These are phyloP conservation scores for Leccinum disarticulatum DNA, from an alignment of 768 basidiomycete genomes.

Conservation along the genomic window DNA sequence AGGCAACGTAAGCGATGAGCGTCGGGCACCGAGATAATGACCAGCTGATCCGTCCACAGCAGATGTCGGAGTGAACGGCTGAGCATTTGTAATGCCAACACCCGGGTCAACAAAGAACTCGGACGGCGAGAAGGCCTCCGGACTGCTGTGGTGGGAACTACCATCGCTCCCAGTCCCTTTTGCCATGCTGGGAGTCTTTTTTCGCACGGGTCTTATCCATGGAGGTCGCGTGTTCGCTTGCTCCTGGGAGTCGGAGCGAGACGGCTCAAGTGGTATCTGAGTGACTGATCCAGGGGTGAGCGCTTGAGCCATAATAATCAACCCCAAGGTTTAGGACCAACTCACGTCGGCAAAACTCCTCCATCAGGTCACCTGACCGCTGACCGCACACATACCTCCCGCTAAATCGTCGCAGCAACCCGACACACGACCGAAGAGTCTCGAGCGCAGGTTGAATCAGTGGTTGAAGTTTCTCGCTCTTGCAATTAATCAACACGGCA, in stretches of 20 bases:
- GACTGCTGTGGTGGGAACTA: slow-evolving; percentile 50
- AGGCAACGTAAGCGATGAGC: slow-evolving; percentile 24
- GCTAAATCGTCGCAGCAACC: slow-evolving; percentile 84
- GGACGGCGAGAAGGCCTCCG: slow-evolving; percentile 62
- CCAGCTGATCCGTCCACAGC: slow-evolving; percentile 12
- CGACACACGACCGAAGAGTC: slow-evolving; percentile 83
- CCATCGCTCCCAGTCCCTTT: slow-evolving; percentile 45
- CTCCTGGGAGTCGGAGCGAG: slow-evolving; percentile 49
- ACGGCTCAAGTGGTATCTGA: slow-evolving; percentile 80
- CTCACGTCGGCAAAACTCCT: slow-evolving; percentile 88
- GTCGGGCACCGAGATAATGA: slow-evolving; percentile 27
- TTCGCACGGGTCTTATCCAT: slow-evolving; percentile 88
- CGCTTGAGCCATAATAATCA: slow-evolving; percentile 4
- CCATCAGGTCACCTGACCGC: slow-evolving; percentile 88
- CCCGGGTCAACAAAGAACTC: slow-evolving; percentile 61
- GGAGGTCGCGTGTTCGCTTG: slow-evolving; percentile 61
- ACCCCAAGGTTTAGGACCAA: slow-evolving; percentile 11
- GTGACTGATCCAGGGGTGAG: slow-evolving; percentile 50
- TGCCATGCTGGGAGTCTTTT: slow-evolving; percentile 58
- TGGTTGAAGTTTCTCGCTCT: slow-evolving; percentile 71
- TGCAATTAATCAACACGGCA: slow-evolving; percentile 85
- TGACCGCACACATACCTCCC: slow-evolving; percentile 91
- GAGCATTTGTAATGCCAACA: slow-evolving; percentile 22
- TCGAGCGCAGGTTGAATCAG: slow-evolving; percentile 83
- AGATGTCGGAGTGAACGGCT: slow-evolving; percentile 31